Percentiles rank a stretch among this genome's conserved stretches.
phyloP scores from a whole-genome alignment of 768 basidiomycete species.

The Rhizopogon vinicolor region DNA sequence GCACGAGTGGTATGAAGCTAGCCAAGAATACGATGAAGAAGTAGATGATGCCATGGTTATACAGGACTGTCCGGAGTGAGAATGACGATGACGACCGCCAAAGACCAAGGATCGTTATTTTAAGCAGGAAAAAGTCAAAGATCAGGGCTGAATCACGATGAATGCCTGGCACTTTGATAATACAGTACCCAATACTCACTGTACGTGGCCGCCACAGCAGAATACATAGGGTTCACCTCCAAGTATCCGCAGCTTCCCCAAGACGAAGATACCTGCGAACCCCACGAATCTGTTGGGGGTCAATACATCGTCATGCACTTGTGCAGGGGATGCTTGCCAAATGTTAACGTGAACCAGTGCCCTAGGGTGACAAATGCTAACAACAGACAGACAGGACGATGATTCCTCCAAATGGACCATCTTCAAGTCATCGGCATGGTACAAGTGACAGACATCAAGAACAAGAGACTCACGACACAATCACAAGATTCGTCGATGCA shows the following conservation, averaged over 20 bases:
- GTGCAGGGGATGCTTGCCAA: constrained; percentile 4
- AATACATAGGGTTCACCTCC: neutral
- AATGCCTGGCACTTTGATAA: neutral
- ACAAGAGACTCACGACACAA: constrained; percentile 20
- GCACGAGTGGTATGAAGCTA: constrained; percentile 8
- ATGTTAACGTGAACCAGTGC: constrained; percentile 18
- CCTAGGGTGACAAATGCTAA: constrained; percentile 8
- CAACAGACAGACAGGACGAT: constrained; percentile 11
- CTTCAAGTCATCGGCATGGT: constrained; percentile 4
- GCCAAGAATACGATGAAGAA: constrained; percentile 13
- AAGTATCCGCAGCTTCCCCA: constrained; percentile 2
- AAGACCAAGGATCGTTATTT: constrained; percentile 11
- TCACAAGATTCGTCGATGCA: constrained; percentile 21
- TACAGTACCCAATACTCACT: constrained; percentile 6
- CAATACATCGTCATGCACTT: neutral
- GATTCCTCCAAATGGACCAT: constrained; percentile 23
- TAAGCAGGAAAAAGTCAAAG: constrained; percentile 16
- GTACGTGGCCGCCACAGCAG: constrained; percentile 8
- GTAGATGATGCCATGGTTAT: constrained; percentile 14
- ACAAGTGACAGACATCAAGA: neutral
- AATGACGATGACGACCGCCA: constrained; percentile 8
- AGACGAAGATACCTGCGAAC: neutral
- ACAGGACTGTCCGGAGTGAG: constrained; percentile 9
- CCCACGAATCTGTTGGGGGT: constrained; percentile 10
- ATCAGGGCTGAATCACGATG: constrained; percentile 9